Percentiles rank a stretch among this genome's conserved stretches.
Evolutionary conservation across 805 yeast genomes (phyloP).

Genomic region (Tetrapisispora taiwanensis): DNA sequence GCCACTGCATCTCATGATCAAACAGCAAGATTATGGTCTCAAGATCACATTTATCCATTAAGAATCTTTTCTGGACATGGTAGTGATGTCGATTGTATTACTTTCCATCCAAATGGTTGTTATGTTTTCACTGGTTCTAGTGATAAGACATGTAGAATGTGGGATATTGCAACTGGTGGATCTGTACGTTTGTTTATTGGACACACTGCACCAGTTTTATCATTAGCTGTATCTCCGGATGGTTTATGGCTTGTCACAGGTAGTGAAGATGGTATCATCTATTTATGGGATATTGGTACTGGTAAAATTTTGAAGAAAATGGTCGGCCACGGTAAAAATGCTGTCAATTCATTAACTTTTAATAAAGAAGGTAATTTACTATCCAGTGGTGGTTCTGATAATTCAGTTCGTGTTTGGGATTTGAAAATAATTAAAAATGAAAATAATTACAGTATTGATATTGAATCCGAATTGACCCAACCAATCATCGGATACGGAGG

Average conservation of each 20-base stretch:
- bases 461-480: conserved; percentile 13
- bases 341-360: conserved; percentile 76
- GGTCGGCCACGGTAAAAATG: conserved; percentile 88
- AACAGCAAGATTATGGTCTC: conserved; percentile 95
- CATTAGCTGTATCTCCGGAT: conserved; percentile 87
- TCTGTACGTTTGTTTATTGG: conserved; percentile 89
- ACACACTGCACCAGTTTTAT: conserved; percentile 79
- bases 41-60: conserved; percentile 93
- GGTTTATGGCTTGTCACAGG: conserved; percentile 95
- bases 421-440: conserved; percentile 49
- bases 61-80: conserved; percentile 96
- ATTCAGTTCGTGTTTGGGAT: conserved; percentile 94
- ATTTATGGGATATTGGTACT: conserved; percentile 88
- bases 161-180: conserved; percentile 88
- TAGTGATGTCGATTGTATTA: conserved; percentile 90
- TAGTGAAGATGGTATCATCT: conserved; percentile 82
- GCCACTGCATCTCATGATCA: conserved; percentile 98
- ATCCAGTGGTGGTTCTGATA: conserved; percentile 88
- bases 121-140: conserved; percentile 91
- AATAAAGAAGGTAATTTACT: conserved; percentile 81
- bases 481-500: conserved; percentile 34
- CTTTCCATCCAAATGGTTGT: conserved; percentile 92
- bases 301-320: conserved; percentile 81
- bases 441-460: not conserved
- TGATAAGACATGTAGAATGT: conserved; percentile 94